These are phyloP conservation scores for Aureoboletus auriporus DNA, from an alignment of 768 basidiomycete species.

Conservation along the genomic window DNA sequence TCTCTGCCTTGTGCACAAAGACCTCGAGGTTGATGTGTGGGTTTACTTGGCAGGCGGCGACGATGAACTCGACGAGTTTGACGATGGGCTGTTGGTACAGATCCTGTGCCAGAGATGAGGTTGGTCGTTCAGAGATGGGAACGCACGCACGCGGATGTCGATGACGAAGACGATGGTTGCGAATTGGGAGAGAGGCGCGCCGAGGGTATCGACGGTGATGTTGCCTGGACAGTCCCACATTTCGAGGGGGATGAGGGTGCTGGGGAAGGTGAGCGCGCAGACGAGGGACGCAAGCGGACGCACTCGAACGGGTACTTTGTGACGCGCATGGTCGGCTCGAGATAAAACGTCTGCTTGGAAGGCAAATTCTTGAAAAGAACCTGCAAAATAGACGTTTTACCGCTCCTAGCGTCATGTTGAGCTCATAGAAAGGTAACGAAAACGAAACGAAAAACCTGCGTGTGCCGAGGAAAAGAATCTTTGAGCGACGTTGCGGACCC, in stretches of 20 bases:
- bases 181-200: slow-evolving; percentile 71
- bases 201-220: slow-evolving; percentile 74
- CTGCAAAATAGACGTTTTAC: slow-evolving; percentile 88
- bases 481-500: slow-evolving; percentile 42
- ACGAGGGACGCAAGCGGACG: slow-evolving; percentile 26
- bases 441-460: slow-evolving; percentile 43
- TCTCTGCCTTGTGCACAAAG: slow-evolving; percentile 95
- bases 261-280: slow-evolving; percentile 27
- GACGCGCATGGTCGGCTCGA: slow-evolving; percentile 81
- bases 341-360: slow-evolving; percentile 83
- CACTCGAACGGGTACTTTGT: slow-evolving; percentile 79
- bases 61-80: slow-evolving; percentile 77
- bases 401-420: slow-evolving; percentile 52
- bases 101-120: slow-evolving; percentile 45
- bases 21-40: slow-evolving; percentile 80
- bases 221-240: slow-evolving; percentile 96
- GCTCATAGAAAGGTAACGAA: not conserved
- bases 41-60: slow-evolving; percentile 71
- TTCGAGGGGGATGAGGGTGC: slow-evolving; percentile 88
- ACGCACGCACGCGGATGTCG: slow-evolving; percentile 75
- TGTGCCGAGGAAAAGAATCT: slow-evolving; percentile 69
- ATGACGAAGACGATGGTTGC: slow-evolving; percentile 89
- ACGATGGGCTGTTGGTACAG: slow-evolving; percentile 81
- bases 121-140: not conserved
- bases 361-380: slow-evolving; percentile 86